phyloP scores from a whole-genome alignment of 148 eudicot genomes.

The Arbutus unedo region DNA sequence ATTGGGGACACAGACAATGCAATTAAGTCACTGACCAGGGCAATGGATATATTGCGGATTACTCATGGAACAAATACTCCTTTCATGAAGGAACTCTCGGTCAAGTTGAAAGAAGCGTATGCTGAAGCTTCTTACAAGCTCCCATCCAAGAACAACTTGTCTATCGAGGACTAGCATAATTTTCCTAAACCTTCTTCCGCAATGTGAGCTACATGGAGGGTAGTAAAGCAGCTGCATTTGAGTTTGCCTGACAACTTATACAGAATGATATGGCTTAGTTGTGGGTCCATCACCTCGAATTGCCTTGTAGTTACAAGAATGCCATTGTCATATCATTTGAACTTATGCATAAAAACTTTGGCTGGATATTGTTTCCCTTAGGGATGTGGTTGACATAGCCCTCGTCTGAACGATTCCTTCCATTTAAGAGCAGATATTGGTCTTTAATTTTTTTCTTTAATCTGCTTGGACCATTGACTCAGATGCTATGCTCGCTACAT shows the following conservation, averaged over 20 bases:
- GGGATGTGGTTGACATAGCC: not conserved
- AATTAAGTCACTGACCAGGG: slow-evolving; percentile 60
- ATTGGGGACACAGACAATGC: slow-evolving; percentile 68
- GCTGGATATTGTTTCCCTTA: not conserved
- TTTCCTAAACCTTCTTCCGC: not conserved
- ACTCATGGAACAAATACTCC: slow-evolving; percentile 75
- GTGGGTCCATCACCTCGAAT: not conserved
- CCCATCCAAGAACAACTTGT: slow-evolving; percentile 22
- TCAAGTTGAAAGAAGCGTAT: slow-evolving; percentile 79
- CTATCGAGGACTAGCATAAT: slow-evolving; percentile 21
- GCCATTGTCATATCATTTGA: not conserved
- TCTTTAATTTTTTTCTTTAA: too few relatives aligned
- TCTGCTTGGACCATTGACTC: not conserved
- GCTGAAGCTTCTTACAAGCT: slow-evolving; percentile 76
- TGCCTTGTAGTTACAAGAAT: not conserved
- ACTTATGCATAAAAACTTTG: not conserved
- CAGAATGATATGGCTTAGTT: not conserved
- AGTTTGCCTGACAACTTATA: not conserved
- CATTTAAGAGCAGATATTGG: not conserved
- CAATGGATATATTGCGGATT: slow-evolving; percentile 58
- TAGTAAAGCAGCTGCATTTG: not conserved
- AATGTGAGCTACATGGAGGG: not conserved
- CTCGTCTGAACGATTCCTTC: not conserved
- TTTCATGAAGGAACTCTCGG: slow-evolving; percentile 64
- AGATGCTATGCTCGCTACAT: not conserved